phyloP scores from a whole-genome alignment of 495 filamentous ascomycete genomes.

The Symbiotaphrina buchneri region DNA sequence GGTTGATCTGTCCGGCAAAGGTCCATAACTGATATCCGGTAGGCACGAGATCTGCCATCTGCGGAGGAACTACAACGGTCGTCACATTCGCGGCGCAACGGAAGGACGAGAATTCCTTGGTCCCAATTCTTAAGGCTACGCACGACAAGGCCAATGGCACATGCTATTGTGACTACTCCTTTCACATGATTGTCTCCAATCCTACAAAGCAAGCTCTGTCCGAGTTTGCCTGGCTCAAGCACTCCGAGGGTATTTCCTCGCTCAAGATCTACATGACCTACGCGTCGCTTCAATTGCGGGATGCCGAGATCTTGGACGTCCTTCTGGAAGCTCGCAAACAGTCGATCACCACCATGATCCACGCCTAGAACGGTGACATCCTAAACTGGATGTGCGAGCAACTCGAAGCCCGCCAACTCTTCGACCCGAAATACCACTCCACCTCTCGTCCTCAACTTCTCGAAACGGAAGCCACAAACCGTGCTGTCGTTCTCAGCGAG shows the following conservation, averaged over 20 bases:
- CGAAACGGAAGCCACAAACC: constrained; percentile 21
- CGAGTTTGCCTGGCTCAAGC: constrained; percentile 20
- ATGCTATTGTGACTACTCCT: constrained; percentile 38
- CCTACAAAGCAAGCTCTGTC: constrained; percentile 17
- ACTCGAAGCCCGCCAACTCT: too few species aligned
- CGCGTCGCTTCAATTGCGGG: constrained; percentile 27
- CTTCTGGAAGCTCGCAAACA: constrained; percentile 21
- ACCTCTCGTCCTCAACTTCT: constrained; percentile 14
- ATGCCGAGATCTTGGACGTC: constrained; percentile 31
- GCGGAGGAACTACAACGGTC: constrained; percentile 36
- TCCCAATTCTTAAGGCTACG: constrained; percentile 22
- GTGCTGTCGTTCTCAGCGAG: constrained; percentile 19
- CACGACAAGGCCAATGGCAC: constrained; percentile 19
- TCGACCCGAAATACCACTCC: constrained; percentile 17
- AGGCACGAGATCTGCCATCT: constrained; percentile 31
- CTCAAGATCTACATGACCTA: constrained; percentile 48
- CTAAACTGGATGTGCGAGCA: constrained; percentile 11
- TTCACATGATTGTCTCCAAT: constrained; percentile 34
- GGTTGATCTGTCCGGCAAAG: not conserved
- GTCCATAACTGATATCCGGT: constrained; percentile 13
- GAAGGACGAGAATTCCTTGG: constrained; percentile 22
- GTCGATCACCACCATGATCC: constrained; percentile 34
- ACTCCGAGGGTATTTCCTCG: constrained; percentile 25
- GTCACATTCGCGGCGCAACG: constrained; percentile 33
- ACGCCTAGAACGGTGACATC: constrained; percentile 33